Evolutionary conservation across 1,139 yeast species (phyloP), one percentile per base, ranked within the genome.

Genomic region (Scheffersomyces illinoinensis): DNA sequence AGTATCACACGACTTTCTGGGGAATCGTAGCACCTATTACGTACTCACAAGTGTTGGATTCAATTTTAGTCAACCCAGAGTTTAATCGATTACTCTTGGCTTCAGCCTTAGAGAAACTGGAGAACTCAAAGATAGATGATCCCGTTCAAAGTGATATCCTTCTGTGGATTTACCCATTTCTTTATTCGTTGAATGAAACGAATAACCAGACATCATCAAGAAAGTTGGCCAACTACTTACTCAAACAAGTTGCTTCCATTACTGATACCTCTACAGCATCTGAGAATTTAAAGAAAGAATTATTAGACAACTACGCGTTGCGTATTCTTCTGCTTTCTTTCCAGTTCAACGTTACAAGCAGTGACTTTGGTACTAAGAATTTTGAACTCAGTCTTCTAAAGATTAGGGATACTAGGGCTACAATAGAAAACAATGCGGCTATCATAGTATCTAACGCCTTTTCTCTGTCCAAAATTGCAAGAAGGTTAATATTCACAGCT

Each of bases 11-110:
- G 0, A 71, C 73, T 2, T 84, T 87, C 60, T 89, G 93, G 92
- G 65, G 68, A 1, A 65, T 71, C 33, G 76, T 85, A 2, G 74
- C 79, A 1, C 90, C 89, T 0, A 81, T 77, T 63, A 81, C 82
- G 3, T 85, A 78, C 61, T 79, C 79, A 54, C 84, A 84, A 58
- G 73, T 87, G 51, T 68, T 88, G 52, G 91, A 87, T 62, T 77
- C 84, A n/a, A 76, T 87, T 49, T 69, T 83, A 54, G 64, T 69
- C 56, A 71, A 82, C 61, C 84, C 84, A 0, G 73, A 74, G 55
- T 79, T 70, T 60, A 59, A 70, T 6, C 70, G 67, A 48, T 66
- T 59, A 43, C 59, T 73, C 39, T 54, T 57, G 3, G 49, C 55
- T 5, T 59, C 69, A 3, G 61, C 59, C 50, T 12, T 43, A 21